Percentiles rank a stretch among this genome's conserved stretches.
Conservation (phyloP, 2,329 filamentous ascomycete genomes). For the Colletotrichum orchidophilum region DNA sequence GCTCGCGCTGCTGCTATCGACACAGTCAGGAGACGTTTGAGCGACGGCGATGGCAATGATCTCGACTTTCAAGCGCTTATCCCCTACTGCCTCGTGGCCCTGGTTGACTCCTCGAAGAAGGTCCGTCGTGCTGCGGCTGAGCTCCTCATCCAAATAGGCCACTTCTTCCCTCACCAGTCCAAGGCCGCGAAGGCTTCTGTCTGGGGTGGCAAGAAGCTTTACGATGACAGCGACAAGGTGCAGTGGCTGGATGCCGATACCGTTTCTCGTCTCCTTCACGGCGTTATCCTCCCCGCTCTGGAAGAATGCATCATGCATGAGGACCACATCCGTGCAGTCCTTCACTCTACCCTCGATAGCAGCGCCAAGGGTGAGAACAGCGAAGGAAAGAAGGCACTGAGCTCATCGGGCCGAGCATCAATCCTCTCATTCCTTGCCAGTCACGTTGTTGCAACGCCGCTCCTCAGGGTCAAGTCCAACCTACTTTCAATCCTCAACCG, state of each 20-base stretch:
- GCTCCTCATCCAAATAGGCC: constrained; percentile 66
- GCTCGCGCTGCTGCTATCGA: constrained; percentile 76
- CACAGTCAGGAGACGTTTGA: constrained; percentile 67
- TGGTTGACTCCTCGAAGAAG: constrained; percentile 78
- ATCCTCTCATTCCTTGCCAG: constrained; percentile 78
- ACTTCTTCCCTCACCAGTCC: constrained; percentile 52
- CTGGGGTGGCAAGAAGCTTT: constrained; percentile 74
- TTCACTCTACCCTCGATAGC: constrained; percentile 70
- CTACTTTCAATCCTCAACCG: constrained; percentile 78
- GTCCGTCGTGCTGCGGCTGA: constrained; percentile 81
- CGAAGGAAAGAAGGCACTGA: constrained; percentile 61
- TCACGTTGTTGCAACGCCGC: constrained; percentile 75
- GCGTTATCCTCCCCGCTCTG: constrained; percentile 76
- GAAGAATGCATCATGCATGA: constrained; percentile 89
- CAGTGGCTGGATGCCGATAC: constrained; percentile 68
- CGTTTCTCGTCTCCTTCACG: constrained; percentile 68
- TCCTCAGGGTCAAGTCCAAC: constrained; percentile 74
- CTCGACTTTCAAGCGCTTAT: constrained; percentile 81
- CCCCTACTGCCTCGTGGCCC: constrained; percentile 81
- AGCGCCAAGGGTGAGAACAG: constrained; percentile 49
- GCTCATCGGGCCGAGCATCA: constrained; percentile 69
- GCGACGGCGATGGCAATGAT: constrained; percentile 55
- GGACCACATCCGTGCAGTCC: constrained; percentile 71
- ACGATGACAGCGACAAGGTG: constrained; percentile 64
- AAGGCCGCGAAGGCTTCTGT: constrained; percentile 53